A percentile compares a stretch with the other conserved stretches of the same genome.
Conservation (phyloP, 2,329 filamentous ascomycete species). For the Cyphellophora attinorum region DNA sequence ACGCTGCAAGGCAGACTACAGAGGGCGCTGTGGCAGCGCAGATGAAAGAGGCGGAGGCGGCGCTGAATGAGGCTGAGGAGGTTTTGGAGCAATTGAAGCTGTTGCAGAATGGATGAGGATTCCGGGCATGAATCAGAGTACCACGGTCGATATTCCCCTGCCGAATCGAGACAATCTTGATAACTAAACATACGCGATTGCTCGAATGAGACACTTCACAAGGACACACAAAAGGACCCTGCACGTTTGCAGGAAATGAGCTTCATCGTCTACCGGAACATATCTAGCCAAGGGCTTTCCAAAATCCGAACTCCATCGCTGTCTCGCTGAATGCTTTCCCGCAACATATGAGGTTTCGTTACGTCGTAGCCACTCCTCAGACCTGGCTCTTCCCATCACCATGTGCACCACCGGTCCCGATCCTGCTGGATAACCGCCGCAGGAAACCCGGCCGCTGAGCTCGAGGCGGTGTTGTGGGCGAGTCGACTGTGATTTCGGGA, state of each 20-base stretch:
- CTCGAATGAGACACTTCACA: too few species aligned
- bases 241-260: too few species aligned
- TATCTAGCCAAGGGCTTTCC: too few species aligned
- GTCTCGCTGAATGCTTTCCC: too few species aligned
- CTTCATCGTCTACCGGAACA: too few species aligned
- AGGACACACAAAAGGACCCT: too few species aligned
- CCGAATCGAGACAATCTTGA: too few species aligned
- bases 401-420: neutral
- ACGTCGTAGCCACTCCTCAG: neutral
- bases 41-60: slow-evolving; percentile 7
- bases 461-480: neutral
- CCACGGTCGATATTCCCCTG: too few species aligned
- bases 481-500: neutral
- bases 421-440: neutral
- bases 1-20: slow-evolving; percentile 10
- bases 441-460: neutral
- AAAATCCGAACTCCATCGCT: too few species aligned
- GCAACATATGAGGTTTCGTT: neutral
- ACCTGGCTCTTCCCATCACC: neutral
- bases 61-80: slow-evolving; percentile 5
- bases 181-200: too few species aligned
- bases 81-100: slow-evolving; percentile 1
- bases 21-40: slow-evolving; percentile 6
- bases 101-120: too few species aligned
- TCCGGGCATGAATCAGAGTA: too few species aligned